phyloP scores from a whole-genome alignment of 495 filamentous ascomycete genomes.

The Talaromyces wortmannii region DNA sequence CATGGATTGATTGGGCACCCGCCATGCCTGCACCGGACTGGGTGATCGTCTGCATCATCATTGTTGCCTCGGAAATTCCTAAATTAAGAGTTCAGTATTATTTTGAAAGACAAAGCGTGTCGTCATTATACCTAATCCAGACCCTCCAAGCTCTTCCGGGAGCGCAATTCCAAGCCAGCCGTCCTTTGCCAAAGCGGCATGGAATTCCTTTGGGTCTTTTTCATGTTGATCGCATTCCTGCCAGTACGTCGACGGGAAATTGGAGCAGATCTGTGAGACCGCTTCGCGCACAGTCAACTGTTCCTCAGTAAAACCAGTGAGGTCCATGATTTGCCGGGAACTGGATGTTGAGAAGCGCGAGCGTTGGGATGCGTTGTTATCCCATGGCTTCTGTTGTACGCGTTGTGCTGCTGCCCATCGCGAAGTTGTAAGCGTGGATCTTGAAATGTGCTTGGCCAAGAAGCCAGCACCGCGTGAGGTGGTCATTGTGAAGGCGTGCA shows the following conservation, averaged over 20 bases:
- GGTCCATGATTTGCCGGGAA: constrained; percentile 53
- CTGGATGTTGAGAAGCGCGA: constrained; percentile 22
- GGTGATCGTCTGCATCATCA: constrained; percentile 80
- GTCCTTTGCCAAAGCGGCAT: constrained; percentile 66
- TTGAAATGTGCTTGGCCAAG: not conserved
- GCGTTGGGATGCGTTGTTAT: not conserved
- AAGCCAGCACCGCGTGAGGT: not conserved
- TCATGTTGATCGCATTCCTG: constrained; percentile 59
- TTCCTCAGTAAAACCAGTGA: constrained; percentile 62
- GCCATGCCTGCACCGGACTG: constrained; percentile 74
- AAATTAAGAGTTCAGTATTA: not conserved
- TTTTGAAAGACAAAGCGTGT: not conserved
- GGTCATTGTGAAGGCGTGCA: not conserved
- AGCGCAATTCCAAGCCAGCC: constrained; percentile 82
- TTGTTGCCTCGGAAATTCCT: constrained; percentile 70
- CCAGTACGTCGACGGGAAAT: constrained; percentile 64
- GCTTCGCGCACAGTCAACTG: constrained; percentile 68
- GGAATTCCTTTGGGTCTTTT: constrained; percentile 65
- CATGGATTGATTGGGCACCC: constrained; percentile 70
- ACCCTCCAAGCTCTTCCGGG: constrained; percentile 63
- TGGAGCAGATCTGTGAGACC: constrained; percentile 59
- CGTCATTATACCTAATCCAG: constrained; percentile 54
- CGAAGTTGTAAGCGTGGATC: not conserved
- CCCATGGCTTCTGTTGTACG: not conserved
- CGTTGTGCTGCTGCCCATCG: not conserved